These are phyloP conservation scores for Trametes hirsuta DNA, from an alignment of 1,284 basidiomycete genomes.

Conservation along the genomic window DNA sequence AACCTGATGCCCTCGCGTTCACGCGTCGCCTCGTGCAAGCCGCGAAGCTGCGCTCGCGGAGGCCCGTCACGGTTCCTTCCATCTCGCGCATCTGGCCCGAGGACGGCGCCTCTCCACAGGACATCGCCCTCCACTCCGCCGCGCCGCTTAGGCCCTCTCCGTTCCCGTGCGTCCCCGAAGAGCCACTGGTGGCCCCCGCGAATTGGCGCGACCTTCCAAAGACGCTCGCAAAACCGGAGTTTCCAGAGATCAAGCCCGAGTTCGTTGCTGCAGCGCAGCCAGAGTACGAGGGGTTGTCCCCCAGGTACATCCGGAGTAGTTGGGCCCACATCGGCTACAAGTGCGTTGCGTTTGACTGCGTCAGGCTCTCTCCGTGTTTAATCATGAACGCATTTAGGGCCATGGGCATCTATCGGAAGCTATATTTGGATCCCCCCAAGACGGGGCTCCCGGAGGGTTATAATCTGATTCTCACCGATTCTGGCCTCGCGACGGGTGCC, in stretches of 20 bases:
- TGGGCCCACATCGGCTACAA: conserved; percentile 15
- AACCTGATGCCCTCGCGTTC: not conserved
- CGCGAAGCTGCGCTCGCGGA: conserved; percentile 14
- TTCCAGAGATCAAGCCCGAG: conserved; percentile 13
- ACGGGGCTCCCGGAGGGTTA: conserved; percentile 11
- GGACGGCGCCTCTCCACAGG: not conserved
- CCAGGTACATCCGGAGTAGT: conserved; percentile 5
- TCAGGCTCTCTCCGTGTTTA: not conserved
- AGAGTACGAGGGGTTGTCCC: conserved; percentile 9
- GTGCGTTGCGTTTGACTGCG: not conserved
- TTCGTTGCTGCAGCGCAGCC: conserved; percentile 8
- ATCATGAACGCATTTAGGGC: not conserved
- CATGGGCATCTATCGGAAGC: conserved; percentile 11
- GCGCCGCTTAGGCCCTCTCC: not conserved
- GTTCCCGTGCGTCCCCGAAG: not conserved
- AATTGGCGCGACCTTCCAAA: conserved; percentile 15
- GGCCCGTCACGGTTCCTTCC: not conserved
- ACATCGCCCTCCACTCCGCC: not conserved
- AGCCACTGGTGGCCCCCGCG: conserved; percentile 11
- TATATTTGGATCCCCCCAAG: conserved; percentile 24
- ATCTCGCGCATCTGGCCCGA: conserved; percentile 5
- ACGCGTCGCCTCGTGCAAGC: conserved; percentile 8
- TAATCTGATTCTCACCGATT: conserved; percentile 26
- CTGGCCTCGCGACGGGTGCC: conserved; percentile 16
- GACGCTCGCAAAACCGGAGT: conserved; percentile 8